phyloP scores from a whole-genome alignment of 305 asterid genomes.

The Solanum hybrid region DNA sequence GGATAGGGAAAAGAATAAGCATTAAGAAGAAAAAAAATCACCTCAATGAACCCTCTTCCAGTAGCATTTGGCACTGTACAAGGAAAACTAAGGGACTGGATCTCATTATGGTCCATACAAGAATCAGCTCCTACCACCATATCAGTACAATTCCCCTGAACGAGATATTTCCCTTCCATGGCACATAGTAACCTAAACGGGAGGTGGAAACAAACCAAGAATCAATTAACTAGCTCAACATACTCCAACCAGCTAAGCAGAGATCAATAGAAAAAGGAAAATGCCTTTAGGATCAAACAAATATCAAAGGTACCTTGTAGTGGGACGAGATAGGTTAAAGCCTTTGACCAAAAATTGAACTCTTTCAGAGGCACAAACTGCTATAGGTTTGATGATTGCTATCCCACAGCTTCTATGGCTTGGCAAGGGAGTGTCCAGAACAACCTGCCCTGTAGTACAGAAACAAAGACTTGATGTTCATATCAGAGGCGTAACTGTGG shows the following conservation, averaged over 20 bases:
- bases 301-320: constrained; percentile 53
- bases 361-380: constrained; percentile 60
- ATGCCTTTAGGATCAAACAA: background rate
- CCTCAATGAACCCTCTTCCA: constrained; percentile 99
- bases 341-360: constrained; percentile 73
- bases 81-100: constrained; percentile 62
- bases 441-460: constrained; percentile 67
- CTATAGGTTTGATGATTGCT: constrained; percentile 72
- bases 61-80: constrained; percentile 55
- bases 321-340: constrained; percentile 50
- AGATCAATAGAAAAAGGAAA: background rate
- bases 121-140: constrained; percentile 36
- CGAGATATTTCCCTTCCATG: constrained; percentile 73
- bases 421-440: constrained; percentile 58
- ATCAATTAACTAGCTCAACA: background rate
- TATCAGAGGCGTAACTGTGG: background rate
- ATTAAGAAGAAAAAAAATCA: constrained; percentile 11
- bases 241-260: background rate
- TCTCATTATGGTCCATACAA: constrained; percentile 30
- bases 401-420: constrained; percentile 45
- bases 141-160: constrained; percentile 58
- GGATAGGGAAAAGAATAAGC: background rate
- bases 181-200: constrained; percentile 66
- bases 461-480: background rate
- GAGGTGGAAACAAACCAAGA: background rate